Evolutionary conservation across 352 stramenopile genomes (phyloP), one percentile per base, ranked within the genome.

Genomic region (Peronosclerospora sorghi): DNA sequence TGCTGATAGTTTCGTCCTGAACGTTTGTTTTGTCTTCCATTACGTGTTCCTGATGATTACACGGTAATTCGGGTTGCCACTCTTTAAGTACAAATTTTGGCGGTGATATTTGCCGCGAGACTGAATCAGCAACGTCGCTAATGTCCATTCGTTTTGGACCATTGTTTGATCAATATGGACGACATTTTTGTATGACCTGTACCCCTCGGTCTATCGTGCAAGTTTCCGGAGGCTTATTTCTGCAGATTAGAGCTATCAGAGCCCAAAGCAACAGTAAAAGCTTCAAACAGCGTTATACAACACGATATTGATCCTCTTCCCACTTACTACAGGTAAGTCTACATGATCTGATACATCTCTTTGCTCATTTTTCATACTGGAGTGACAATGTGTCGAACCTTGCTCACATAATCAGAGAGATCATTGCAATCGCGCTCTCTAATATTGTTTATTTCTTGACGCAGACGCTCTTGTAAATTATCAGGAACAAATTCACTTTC

Each of bases 101-200:
- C 44, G 35, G 18, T 34, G 42, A 27, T 35, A 40, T 14, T 44
- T 30, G 4, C 40, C 41, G 21, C 24, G 38, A 21, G 41, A 48
- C 26, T 18, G 30, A 2, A 48, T 32, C 32, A 23, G 38, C 13
- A n/a, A 48, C 42, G 12, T 48, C 36, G 43, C 36, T 35, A 26
- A 50, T 50, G 12, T 43, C 34, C 43, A 50, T 50, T 19, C 23
- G 17, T 32, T 38, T 32, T 32, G 34, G 34, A 43, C 32, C 34
- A 43, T 50, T 28, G 4, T 37, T 26, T 1, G n/a, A 21, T 4
- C 26, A 30, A 13, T 23, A 37, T 27, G 21, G 36, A 38, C 43
- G 43, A 32, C 14, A 20, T 23, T 40, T 15, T 50, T 23, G 13
- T 50, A 43, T 32, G 43, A 43, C 34, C 32, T 18, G 15, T 50